Conservation (phyloP, 2,329 filamentous ascomycete species). For the Pseudocercospora fuligena region DNA sequence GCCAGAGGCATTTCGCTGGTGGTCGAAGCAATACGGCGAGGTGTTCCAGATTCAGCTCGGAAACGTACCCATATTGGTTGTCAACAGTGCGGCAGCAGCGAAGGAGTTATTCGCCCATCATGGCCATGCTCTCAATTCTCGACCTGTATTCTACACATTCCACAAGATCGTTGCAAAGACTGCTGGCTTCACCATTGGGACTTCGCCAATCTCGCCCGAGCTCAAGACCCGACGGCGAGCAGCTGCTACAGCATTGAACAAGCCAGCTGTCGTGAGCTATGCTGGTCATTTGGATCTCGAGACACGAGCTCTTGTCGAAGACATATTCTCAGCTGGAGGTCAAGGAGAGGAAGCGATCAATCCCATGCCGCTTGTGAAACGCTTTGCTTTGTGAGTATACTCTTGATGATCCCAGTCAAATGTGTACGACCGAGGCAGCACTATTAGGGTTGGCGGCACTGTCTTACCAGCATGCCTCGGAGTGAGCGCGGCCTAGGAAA, state of each 20-base stretch:
- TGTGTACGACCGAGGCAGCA: too few relatives aligned
- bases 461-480: too few relatives aligned
- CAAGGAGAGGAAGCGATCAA: conserved; percentile 61
- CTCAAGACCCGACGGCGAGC: conserved; percentile 68
- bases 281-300: conserved; percentile 66
- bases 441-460: too few relatives aligned
- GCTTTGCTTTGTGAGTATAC: conserved; percentile 54
- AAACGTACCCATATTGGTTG: conserved; percentile 50
- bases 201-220: conserved; percentile 68
- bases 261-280: conserved; percentile 66
- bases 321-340: conserved; percentile 62
- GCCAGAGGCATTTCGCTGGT: conserved; percentile 49
- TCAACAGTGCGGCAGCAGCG: conserved; percentile 49
- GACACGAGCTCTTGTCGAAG: conserved; percentile 65
- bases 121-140: conserved; percentile 47
- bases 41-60: conserved; percentile 53
- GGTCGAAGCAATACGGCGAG: conserved; percentile 47
- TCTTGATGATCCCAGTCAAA: too few relatives aligned
- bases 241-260: conserved; percentile 69
- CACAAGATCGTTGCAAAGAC: conserved; percentile 65
- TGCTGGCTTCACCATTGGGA: conserved; percentile 69
- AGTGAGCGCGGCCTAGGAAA: too few relatives aligned
- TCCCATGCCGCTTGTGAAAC: conserved; percentile 70
- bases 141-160: conserved; percentile 52
- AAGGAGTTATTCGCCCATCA: conserved; percentile 48